A percentile compares a stretch with the other conserved stretches of the same genome.
Evolutionary conservation across 1,284 basidiomycete species (phyloP).

Genomic region (Trichosporon ovoides): DNA sequence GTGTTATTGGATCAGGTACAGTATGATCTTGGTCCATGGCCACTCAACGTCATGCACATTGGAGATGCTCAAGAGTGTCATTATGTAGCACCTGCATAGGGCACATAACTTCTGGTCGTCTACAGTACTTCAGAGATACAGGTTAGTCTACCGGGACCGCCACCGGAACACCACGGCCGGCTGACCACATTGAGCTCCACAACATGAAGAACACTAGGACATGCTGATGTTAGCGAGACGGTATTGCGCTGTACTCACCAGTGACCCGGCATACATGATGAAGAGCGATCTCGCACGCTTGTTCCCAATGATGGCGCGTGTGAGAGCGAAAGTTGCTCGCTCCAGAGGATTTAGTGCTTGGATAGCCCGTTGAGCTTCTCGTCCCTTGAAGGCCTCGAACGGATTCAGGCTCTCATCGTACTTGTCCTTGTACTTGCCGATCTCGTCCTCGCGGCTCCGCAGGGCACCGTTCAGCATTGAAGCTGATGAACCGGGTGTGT

Average conservation of each 20-base stretch:
- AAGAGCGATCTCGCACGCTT: constrained; percentile 62
- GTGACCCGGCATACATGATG: constrained; percentile 43
- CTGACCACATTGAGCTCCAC: constrained; percentile 39
- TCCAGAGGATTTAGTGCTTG: constrained; percentile 88
- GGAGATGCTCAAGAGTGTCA: too few species aligned
- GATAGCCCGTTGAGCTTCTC: constrained; percentile 86
- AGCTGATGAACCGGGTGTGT: constrained; percentile 15
- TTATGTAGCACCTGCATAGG: neutral
- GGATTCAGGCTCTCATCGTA: constrained; percentile 98
- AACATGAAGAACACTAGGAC: constrained; percentile 43
- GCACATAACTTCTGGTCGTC: neutral
- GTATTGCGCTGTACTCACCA: constrained; percentile 28
- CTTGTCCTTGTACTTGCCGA: constrained; percentile 80
- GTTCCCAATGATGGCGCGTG: constrained; percentile 81
- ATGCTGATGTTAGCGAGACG: constrained; percentile 26
- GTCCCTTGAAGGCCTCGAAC: constrained; percentile 90
- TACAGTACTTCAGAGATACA: constrained; percentile 8
- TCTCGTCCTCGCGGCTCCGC: constrained; percentile 57
- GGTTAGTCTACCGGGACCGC: constrained; percentile 4
- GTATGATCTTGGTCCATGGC: too few species aligned
- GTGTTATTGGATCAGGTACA: too few species aligned
- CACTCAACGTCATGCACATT: too few species aligned
- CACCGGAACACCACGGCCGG: constrained; percentile 28
- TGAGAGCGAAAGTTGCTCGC: constrained; percentile 76
- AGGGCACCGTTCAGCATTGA: constrained; percentile 38